phyloP scores from a whole-genome alignment of 1,284 basidiomycete genomes.

The Papiliotrema flavescens region DNA sequence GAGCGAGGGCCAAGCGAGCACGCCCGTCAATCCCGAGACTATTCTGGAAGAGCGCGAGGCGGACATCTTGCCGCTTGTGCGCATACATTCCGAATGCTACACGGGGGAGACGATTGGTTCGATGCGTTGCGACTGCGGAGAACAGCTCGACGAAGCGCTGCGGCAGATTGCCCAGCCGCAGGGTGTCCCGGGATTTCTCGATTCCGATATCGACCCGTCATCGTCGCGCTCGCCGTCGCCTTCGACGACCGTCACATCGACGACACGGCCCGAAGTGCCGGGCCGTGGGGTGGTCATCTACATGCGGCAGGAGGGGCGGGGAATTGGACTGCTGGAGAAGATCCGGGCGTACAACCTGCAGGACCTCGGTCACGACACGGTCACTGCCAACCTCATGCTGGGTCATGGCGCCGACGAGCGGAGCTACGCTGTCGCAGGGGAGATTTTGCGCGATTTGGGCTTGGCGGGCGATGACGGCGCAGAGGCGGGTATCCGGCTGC shows the following conservation, averaged over 20 bases:
- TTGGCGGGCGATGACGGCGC: slow-evolving; percentile 57
- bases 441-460: slow-evolving; percentile 84
- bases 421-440: slow-evolving; percentile 85
- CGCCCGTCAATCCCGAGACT: neutral
- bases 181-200: slow-evolving; percentile 5
- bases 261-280: slow-evolving; percentile 46
- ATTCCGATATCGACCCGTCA: slow-evolving; percentile 19
- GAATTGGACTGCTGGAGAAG: slow-evolving; percentile 93
- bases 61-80: slow-evolving; percentile 68
- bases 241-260: slow-evolving; percentile 6
- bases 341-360: slow-evolving; percentile 98
- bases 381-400: slow-evolving; percentile 91
- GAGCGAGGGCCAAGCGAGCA: slow-evolving; percentile 30
- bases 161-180: slow-evolving; percentile 78
- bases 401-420: slow-evolving; percentile 93
- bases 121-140: slow-evolving; percentile 98
- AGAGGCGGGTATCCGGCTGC: slow-evolving; percentile 67
- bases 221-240: slow-evolving; percentile 35
- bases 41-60: slow-evolving; percentile 5
- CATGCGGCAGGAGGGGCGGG: slow-evolving; percentile 96
- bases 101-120: slow-evolving; percentile 98
- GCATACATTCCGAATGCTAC: slow-evolving; percentile 98
- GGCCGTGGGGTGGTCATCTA: slow-evolving; percentile 95
- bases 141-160: slow-evolving; percentile 96
- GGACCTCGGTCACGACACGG: slow-evolving; percentile 97